Evolutionary conservation across 768 basidiomycete species (phyloP).

Genomic region (Lactifluus hygrophoroides): DNA sequence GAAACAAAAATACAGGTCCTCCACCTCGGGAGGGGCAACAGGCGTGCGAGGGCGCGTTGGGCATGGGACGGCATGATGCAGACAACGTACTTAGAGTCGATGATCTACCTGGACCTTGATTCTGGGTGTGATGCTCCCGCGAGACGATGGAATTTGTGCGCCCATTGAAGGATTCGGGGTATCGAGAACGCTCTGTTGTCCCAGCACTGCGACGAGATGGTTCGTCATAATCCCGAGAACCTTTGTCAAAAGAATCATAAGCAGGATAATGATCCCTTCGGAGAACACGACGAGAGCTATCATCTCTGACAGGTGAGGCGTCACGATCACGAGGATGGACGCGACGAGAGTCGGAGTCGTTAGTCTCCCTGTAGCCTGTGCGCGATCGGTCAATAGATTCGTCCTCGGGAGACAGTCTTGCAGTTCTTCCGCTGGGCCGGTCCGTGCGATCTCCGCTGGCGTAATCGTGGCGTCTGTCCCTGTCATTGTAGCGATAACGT

Average conservation of each 20-base stretch:
- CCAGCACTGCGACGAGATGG: slow-evolving; percentile 6
- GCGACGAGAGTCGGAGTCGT: slow-evolving; percentile 3
- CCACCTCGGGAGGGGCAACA: slow-evolving; percentile 18
- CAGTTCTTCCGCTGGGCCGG: neutral
- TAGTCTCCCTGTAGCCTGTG: slow-evolving; percentile 9
- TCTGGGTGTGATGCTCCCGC: slow-evolving; percentile 11
- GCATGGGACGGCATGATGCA: slow-evolving; percentile 20
- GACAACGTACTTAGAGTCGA: slow-evolving; percentile 23
- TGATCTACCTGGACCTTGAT: slow-evolving; percentile 18
- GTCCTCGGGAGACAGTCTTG: slow-evolving; percentile 8
- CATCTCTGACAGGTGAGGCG: slow-evolving; percentile 13
- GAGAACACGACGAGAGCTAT: slow-evolving; percentile 13
- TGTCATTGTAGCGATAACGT: slow-evolving; percentile 9
- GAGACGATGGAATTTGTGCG: slow-evolving; percentile 4
- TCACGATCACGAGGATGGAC: slow-evolving; percentile 12
- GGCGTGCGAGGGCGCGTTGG: slow-evolving; percentile 7
- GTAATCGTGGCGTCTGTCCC: slow-evolving; percentile 4
- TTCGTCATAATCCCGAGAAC: slow-evolving; percentile 10
- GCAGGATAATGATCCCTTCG: slow-evolving; percentile 12
- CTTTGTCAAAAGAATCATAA: slow-evolving; percentile 16
- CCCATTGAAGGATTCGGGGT: slow-evolving; percentile 3
- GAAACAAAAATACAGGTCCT: slow-evolving; percentile 13
- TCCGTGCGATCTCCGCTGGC: neutral
- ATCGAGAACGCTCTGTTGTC: slow-evolving; percentile 8
- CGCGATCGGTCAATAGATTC: slow-evolving; percentile 9